Evolutionary conservation across 2,329 filamentous ascomycete genomes (phyloP), one percentile per base, ranked within the genome.

Genomic region (Sclerotinia trifoliorum): DNA sequence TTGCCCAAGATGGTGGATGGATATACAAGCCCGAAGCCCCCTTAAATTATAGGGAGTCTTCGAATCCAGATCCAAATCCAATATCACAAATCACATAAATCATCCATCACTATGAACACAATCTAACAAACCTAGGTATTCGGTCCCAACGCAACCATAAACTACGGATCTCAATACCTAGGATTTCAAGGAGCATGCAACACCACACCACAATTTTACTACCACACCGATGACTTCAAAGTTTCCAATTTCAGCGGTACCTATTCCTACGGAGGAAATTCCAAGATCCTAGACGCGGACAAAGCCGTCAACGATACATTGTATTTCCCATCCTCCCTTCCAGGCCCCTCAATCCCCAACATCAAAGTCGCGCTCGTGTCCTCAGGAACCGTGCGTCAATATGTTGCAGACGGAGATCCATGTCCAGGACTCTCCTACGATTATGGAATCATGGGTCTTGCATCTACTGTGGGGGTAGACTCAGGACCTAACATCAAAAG

Each of bases 201-300:
- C 42, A 60, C 64, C 8, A 48, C 21, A 21, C 64, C 64, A 2
- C 7, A 19, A 5, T 24, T 7, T 6, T 60, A 58, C n/a, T 66
- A 66, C 52, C 64, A 66, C 1, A 42, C 26, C 19, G 29, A n/a
- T 15, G 35, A 35, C 11, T 10, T 5, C 24, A 32, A 42, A 3
- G 8, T 60, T 42, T 42, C 21, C 26, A 60, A 60, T 21, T 66
- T 66, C 42, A 42, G 21, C 29, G 54, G 8, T 10, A 2, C 3
- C 6, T 66, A 66, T 39, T 19, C 54, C 39, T 66, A 66, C n/a
- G 54, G 26, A 17, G 52, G 64, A 5, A 66, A 66, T 24, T 66
- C 64, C 26, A 66, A 66, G 39, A 66, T 49, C 15, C 42, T 66
- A 17, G 8, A 10, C 0, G 64, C 64, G 5, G 21, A 7, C 42